A percentile compares a stretch with the other conserved stretches of the same genome.
These are phyloP conservation scores for Aspergillus incahuasiensis DNA, from an alignment of 495 filamentous ascomycete species.

Conservation along the genomic window DNA sequence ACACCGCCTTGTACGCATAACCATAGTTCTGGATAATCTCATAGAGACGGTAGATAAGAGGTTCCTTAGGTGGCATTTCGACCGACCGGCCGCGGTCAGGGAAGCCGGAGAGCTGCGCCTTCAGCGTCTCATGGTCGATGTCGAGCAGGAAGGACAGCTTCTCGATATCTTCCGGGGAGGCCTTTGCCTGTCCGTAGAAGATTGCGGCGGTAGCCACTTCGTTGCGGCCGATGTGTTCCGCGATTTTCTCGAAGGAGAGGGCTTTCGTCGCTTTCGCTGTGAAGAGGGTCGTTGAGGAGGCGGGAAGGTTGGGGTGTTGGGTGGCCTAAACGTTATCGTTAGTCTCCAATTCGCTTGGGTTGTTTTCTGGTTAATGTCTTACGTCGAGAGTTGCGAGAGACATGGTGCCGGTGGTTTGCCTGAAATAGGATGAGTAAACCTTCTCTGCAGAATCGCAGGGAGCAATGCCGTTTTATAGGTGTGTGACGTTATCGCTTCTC, in stretches of 20 bases:
- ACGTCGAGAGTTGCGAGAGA: conserved; percentile 43
- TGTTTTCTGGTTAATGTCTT: no score
- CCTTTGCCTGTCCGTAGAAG: conserved; percentile 90
- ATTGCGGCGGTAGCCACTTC: conserved; percentile 90
- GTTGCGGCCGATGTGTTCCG: conserved; percentile 66
- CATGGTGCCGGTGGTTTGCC: conserved; percentile 18
- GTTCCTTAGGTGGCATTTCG: conserved; percentile 93
- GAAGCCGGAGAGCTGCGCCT: conserved; percentile 61
- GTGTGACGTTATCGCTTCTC: conserved; percentile 5
- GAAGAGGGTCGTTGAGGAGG: conserved; percentile 74
- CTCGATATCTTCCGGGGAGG: conserved; percentile 70
- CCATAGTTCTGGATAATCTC: conserved; percentile 99
- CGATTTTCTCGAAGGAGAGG: conserved; percentile 80
- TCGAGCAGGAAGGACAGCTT: conserved; percentile 65
- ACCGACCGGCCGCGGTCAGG: conserved; percentile 80
- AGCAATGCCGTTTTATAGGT: neutral
- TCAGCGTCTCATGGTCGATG: conserved; percentile 53
- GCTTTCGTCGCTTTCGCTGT: conserved; percentile 69
- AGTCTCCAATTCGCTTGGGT: no score
- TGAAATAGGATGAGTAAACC: neutral
- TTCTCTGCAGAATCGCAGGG: neutral
- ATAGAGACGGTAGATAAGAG: conserved; percentile 88
- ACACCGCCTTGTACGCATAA: conserved; percentile 89
- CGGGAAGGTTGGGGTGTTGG: conserved; percentile 55
- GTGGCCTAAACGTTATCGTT: conserved; percentile 23